Percentiles rank a stretch among this genome's conserved stretches.
Evolutionary conservation across 2,329 filamentous ascomycete species (phyloP).

Genomic region (Monilinia fructigena): DNA sequence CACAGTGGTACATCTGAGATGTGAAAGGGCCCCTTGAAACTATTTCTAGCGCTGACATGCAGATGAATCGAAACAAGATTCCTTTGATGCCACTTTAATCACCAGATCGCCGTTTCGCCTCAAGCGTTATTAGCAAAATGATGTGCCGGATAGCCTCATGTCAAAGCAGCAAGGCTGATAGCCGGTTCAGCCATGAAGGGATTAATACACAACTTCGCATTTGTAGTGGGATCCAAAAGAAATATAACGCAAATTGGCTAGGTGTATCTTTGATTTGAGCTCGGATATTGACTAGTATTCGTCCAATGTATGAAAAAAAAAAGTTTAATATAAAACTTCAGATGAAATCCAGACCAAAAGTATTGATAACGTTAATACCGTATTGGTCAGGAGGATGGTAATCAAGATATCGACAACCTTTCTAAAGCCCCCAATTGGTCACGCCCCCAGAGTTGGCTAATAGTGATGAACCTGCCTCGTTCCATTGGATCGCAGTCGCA

Average conservation of each 20-base stretch:
- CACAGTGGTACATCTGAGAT: constrained; percentile 7
- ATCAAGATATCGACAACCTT: constrained; percentile 13
- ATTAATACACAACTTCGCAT: not conserved
- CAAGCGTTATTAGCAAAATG: too few species aligned
- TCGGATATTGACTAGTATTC: not conserved
- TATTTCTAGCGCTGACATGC: constrained; percentile 5
- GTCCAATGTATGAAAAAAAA: not conserved
- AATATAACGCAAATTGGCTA: not conserved
- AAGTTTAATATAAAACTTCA: not conserved
- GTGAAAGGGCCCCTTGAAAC: constrained; percentile 1
- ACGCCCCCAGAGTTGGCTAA: constrained; percentile 3
- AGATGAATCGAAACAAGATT: constrained; percentile 7
- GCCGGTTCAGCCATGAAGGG: constrained; percentile 6
- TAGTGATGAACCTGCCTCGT: not conserved
- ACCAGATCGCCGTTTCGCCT: not conserved
- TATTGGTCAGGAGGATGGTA: constrained; percentile 20
- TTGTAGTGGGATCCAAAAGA: not conserved
- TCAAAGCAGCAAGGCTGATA: not conserved
- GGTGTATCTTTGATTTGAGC: not conserved
- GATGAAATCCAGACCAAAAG: constrained; percentile 1
- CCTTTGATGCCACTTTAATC: not conserved
- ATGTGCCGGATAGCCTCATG: not conserved
- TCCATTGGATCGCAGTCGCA: not conserved
- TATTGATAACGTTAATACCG: not conserved
- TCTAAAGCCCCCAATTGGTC: constrained; percentile 6